A percentile compares a stretch with the other conserved stretches of the same genome.
These are phyloP conservation scores for Filobasidium wieringae DNA, from an alignment of 768 basidiomycete species.

Conservation along the genomic window DNA sequence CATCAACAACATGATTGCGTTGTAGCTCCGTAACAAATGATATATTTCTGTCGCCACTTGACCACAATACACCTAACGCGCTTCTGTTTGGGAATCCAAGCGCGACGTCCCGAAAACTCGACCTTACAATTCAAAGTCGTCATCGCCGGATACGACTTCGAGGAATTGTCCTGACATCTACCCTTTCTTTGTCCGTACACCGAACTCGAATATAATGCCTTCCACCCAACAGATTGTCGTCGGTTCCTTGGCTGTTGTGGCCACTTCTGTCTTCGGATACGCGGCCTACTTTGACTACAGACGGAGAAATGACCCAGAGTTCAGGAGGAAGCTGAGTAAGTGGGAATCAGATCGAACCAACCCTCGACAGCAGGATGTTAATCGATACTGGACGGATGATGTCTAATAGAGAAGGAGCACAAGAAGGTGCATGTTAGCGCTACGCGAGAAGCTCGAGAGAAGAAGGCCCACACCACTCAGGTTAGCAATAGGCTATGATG, in stretches of 20 bases:
- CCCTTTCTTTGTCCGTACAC: no score
- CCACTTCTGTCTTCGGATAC: conserved; percentile 50
- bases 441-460: conserved; percentile 40
- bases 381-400: not conserved
- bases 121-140: not conserved
- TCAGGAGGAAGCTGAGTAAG: conserved; percentile 79
- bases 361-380: not conserved
- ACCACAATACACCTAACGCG: no score
- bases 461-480: conserved; percentile 38
- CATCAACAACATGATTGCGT: no score
- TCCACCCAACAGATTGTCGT: conserved; percentile 6
- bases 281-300: conserved; percentile 90
- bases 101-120: not conserved
- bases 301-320: conserved; percentile 71
- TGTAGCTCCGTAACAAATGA: no score
- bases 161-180: not conserved
- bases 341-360: conserved; percentile 15
- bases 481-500: conserved; percentile 30
- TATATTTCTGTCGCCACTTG: no score
- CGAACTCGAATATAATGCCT: no score
- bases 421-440: conserved; percentile 65
- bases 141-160: not conserved
- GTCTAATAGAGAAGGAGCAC: conserved; percentile 48
- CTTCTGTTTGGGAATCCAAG: not conserved
- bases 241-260: conserved; percentile 21